These are phyloP conservation scores for Pisolithus thermaeus DNA, from an alignment of 1,284 basidiomycete genomes.

Conservation along the genomic window DNA sequence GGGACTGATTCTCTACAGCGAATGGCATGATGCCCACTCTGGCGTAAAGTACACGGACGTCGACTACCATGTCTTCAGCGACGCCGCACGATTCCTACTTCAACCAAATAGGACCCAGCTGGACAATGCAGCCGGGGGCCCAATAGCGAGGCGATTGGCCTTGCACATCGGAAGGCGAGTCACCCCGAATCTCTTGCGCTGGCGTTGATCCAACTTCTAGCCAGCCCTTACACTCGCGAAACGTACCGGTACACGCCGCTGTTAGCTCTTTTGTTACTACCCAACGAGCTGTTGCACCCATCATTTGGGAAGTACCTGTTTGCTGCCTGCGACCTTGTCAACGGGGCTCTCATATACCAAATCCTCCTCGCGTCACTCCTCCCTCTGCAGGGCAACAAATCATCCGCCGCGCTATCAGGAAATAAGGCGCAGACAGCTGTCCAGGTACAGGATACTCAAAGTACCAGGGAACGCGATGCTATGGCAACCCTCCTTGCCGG, in stretches of 20 bases:
- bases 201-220: neutral
- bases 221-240: constrained; percentile 85
- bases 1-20: constrained; percentile 75
- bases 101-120: constrained; percentile 33
- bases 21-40: constrained; percentile 81
- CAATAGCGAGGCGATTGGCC: constrained; percentile 34
- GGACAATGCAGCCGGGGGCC: constrained; percentile 55
- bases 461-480: neutral
- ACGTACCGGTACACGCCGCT: constrained; percentile 98
- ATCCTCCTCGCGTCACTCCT: constrained; percentile 53
- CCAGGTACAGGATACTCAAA: constrained; percentile 13
- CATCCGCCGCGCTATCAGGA: neutral
- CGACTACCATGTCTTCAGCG: constrained; percentile 94
- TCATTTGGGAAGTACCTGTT: constrained; percentile 91
- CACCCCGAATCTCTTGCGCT: neutral
- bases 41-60: constrained; percentile 95
- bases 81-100: constrained; percentile 74
- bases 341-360: constrained; percentile 73
- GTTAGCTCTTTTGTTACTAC: constrained; percentile 76
- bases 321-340: constrained; percentile 77
- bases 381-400: neutral
- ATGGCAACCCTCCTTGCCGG: constrained; percentile 52
- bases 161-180: constrained; percentile 66
- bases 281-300: constrained; percentile 74
- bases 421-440: constrained; percentile 8